phyloP scores from a whole-genome alignment of 192 early-diverging fungal genomes.

The Gamsiella multidivaricata region DNA sequence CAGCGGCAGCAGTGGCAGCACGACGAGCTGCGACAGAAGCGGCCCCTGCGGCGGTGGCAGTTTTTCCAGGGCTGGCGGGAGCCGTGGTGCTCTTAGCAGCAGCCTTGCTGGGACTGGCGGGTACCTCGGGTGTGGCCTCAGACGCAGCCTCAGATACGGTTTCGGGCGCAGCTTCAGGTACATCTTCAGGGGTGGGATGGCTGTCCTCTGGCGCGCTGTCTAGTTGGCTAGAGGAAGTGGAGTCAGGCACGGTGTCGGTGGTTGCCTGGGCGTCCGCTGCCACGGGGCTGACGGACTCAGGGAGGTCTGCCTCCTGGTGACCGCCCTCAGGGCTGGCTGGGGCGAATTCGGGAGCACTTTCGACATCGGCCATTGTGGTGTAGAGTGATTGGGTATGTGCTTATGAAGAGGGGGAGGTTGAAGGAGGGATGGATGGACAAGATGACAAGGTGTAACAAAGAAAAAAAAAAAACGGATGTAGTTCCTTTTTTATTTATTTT shows the following conservation, averaged over 20 bases:
- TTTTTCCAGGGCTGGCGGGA: conserved; percentile 28
- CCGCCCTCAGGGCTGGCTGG: conserved; percentile 27
- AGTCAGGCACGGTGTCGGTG: not conserved
- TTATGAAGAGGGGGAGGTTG: too few relatives aligned
- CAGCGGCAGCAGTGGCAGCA: conserved; percentile 10
- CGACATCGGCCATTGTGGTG: conserved; percentile 44
- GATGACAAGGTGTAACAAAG: conserved; percentile 4
- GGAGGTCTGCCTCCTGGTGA: not conserved
- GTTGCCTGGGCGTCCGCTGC: not conserved
- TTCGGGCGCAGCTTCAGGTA: not conserved
- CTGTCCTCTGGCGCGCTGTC: not conserved
- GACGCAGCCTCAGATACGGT: too few relatives aligned
- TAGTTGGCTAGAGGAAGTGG: not conserved
- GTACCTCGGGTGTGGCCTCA: not conserved
- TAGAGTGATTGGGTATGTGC: not conserved
- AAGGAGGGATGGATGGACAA: not conserved
- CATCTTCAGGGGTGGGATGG: not conserved
- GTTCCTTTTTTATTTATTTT: too few relatives aligned
- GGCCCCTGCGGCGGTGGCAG: not conserved
- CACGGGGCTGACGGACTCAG: conserved; percentile 11
- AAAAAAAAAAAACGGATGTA: not conserved
- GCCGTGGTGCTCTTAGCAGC: conserved; percentile 11
- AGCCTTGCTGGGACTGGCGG: conserved; percentile 8
- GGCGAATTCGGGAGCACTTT: conserved; percentile 33
- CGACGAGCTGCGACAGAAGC: conserved; percentile 31